These are phyloP conservation scores for Fusarium mundagurra DNA, from an alignment of 2,329 filamentous ascomycete species.

Conservation along the genomic window DNA sequence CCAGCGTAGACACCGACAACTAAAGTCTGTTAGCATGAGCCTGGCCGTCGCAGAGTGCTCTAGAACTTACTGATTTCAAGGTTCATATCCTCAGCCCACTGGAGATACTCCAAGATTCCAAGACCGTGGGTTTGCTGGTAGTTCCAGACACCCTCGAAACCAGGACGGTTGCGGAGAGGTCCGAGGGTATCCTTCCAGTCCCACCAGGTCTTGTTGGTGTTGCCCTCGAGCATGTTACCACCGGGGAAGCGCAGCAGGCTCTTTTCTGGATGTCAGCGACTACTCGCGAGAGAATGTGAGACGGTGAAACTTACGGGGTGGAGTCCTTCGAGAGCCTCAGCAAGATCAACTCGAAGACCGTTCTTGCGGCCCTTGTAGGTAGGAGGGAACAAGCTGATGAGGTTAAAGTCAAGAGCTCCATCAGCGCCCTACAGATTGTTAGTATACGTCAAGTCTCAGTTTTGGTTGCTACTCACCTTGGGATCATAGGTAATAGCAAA, in stretches of 20 bases:
- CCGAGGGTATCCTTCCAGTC: conserved; percentile 65
- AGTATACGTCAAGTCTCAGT: accelerated
- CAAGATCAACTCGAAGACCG: conserved; percentile 66
- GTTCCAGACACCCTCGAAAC: conserved; percentile 65
- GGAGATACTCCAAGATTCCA: conserved; percentile 70
- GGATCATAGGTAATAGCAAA: conserved; percentile 65
- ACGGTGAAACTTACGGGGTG: conserved; percentile 54
- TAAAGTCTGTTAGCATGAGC: background rate
- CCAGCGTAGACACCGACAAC: conserved; percentile 69
- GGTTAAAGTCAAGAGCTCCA: conserved; percentile 63
- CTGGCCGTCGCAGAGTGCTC: accelerated
- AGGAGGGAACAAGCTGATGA: conserved; percentile 69
- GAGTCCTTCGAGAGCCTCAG: conserved; percentile 60
- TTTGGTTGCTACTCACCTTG: background rate
- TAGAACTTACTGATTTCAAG: conserved; percentile 56
- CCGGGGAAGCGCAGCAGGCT: conserved; percentile 73
- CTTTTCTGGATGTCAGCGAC: conserved; percentile 15
- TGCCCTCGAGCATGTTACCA: conserved; percentile 68
- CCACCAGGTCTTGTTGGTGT: conserved; percentile 56
- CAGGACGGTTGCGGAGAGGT: conserved; percentile 63
- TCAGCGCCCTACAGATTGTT: conserved; percentile 45
- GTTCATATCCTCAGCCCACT: conserved; percentile 69
- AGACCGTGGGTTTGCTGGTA: conserved; percentile 72
- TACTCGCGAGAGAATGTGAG: accelerated
- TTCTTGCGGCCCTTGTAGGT: conserved; percentile 68